Evolutionary conservation across 345 rosid genomes (phyloP).

Genomic region (Euclidium syriacum): DNA sequence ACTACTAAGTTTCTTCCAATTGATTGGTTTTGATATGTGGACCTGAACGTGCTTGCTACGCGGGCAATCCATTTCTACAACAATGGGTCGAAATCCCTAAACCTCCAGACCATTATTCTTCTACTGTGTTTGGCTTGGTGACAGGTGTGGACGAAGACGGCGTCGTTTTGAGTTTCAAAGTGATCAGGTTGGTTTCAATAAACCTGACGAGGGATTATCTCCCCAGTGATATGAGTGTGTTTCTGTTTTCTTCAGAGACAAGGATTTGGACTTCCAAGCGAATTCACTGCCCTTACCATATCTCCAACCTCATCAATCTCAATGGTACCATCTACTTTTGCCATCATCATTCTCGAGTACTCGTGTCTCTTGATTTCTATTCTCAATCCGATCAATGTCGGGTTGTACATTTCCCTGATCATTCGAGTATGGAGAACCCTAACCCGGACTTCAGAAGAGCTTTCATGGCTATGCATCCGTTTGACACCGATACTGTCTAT

Average conservation of each 20-base stretch:
- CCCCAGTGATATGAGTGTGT: background rate
- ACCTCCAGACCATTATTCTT: background rate
- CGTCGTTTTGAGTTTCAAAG: background rate
- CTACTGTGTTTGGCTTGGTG: background rate
- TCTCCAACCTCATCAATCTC: background rate
- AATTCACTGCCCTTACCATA: background rate
- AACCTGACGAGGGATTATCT: too few relatives aligned
- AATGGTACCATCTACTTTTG: background rate
- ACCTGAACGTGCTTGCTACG: background rate
- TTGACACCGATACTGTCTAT: background rate
- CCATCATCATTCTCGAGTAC: background rate
- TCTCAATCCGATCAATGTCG: background rate
- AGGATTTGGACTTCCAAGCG: background rate
- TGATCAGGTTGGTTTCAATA: background rate
- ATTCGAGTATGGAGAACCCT: too few relatives aligned
- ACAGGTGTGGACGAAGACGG: background rate
- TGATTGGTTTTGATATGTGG: background rate
- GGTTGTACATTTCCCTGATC: background rate
- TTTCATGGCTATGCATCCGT: conserved; percentile 2
- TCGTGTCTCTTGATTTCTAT: conserved; percentile 2
- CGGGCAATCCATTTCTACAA: background rate
- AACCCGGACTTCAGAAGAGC: background rate
- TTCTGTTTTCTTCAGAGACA: background rate
- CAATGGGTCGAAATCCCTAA: background rate
- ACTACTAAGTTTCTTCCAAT: background rate